phyloP scores from a whole-genome alignment of 2,329 filamentous ascomycete species.

The Cladophialophora carrionii region DNA sequence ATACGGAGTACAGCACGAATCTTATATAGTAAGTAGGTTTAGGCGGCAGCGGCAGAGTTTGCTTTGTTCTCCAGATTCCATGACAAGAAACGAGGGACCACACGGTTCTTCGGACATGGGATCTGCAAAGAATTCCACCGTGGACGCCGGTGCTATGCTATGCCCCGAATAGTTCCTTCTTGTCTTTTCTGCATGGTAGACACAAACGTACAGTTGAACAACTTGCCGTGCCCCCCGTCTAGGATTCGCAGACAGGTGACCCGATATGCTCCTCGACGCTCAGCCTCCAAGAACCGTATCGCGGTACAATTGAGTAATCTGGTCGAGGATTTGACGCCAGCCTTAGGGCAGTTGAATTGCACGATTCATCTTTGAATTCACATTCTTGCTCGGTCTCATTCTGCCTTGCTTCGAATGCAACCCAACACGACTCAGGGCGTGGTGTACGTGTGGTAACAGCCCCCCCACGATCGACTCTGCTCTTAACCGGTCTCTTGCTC shows the following conservation, averaged over 20 bases:
- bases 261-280: neutral
- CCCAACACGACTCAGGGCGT: neutral
- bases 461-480: too few species aligned
- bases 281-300: neutral
- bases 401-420: neutral
- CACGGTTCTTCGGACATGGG: neutral
- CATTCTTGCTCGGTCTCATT: neutral
- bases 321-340: neutral
- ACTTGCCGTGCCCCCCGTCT: neutral
- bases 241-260: neutral
- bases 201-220: neutral
- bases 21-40: neutral
- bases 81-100: neutral
- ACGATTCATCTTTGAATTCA: neutral
- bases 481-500: constrained; percentile 61
- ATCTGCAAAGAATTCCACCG: constrained; percentile 9
- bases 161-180: constrained; percentile 12
- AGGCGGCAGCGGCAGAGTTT: neutral
- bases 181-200: constrained; percentile 18
- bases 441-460: neutral
- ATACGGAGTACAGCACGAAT: too few species aligned
- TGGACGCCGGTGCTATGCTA: constrained; percentile 36
- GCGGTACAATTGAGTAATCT: neutral
- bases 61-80: neutral
- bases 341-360: neutral